Conservation (phyloP, 2,329 filamentous ascomycete genomes). For the Periconia macrospinosa region DNA sequence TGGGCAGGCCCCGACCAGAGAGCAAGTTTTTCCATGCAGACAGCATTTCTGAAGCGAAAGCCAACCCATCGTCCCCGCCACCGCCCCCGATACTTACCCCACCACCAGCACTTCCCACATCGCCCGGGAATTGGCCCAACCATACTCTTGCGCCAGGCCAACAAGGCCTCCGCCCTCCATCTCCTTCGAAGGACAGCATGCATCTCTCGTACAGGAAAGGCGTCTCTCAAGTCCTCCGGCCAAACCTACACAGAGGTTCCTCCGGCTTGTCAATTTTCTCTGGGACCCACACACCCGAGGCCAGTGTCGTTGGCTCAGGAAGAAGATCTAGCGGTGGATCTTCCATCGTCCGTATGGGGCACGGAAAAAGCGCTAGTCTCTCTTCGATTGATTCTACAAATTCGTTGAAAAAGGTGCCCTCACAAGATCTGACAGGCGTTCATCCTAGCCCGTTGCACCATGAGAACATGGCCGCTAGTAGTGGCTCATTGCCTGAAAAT, state of each 20-base stretch:
- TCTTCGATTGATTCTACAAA: conserved; percentile 50
- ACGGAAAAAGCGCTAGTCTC: conserved; percentile 46
- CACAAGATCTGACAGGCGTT: conserved; percentile 24
- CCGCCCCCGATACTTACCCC: conserved; percentile 39
- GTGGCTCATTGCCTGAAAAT: conserved; percentile 28
- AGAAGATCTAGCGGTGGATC: conserved; percentile 38
- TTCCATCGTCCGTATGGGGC: conserved; percentile 29
- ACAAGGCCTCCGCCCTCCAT: conserved; percentile 41
- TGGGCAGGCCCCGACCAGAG: conserved; percentile 27
- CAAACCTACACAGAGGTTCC: conserved; percentile 32
- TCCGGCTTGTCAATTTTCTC: conserved; percentile 37
- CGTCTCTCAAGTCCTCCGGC: conserved; percentile 51
- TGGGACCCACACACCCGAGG: conserved; percentile 25
- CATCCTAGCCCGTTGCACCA: conserved; percentile 37
- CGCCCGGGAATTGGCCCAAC: conserved; percentile 25
- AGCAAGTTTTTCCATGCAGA: conserved; percentile 77
- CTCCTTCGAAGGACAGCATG: conserved; percentile 51
- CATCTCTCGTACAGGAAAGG: conserved; percentile 55
- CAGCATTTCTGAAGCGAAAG: conserved; percentile 45
- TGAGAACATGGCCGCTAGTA: conserved; percentile 33
- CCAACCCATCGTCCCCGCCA: conserved; percentile 1
- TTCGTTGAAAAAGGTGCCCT: conserved; percentile 28
- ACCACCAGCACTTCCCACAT: conserved; percentile 22
- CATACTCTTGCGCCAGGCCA: conserved; percentile 17
- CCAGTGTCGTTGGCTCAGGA: conserved; percentile 20